Conservation (phyloP, 495 filamentous ascomycete genomes). For the Lepidopterella palustris region DNA sequence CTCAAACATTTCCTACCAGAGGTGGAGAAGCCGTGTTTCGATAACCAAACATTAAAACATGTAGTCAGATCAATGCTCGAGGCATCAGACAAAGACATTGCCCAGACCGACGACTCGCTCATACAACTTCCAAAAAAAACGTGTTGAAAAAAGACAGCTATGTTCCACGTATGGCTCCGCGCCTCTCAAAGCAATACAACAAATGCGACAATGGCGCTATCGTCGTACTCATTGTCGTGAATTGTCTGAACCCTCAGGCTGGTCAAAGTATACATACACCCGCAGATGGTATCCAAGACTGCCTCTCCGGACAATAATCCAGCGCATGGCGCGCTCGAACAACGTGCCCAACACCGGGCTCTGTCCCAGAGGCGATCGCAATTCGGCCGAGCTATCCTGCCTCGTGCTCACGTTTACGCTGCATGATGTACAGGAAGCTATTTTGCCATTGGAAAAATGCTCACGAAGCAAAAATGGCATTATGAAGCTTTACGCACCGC, state of each 20-base stretch:
- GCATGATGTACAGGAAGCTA: slow-evolving; percentile 48
- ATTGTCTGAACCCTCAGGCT: slow-evolving; percentile 58
- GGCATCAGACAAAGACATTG: slow-evolving; percentile 47
- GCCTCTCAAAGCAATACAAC: slow-evolving; percentile 61
- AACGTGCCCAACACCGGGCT: slow-evolving; percentile 74
- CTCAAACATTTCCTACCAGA: slow-evolving; percentile 49
- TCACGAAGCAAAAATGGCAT: slow-evolving; percentile 51
- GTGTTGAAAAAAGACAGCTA: slow-evolving; percentile 51
- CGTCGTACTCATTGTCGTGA: slow-evolving; percentile 65
- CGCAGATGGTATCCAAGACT: slow-evolving; percentile 73
- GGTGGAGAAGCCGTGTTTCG: slow-evolving; percentile 41
- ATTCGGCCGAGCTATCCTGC: slow-evolving; percentile 57
- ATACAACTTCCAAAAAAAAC: slow-evolving; percentile 40
- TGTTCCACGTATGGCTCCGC: slow-evolving; percentile 55
- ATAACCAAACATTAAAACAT: slow-evolving; percentile 54
- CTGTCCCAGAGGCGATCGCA: slow-evolving; percentile 57
- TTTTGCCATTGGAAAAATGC: slow-evolving; percentile 44
- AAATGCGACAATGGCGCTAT: slow-evolving; percentile 55
- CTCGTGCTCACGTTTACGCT: slow-evolving; percentile 55
- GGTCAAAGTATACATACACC: slow-evolving; percentile 70
- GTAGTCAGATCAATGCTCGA: slow-evolving; percentile 53
- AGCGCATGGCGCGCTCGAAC: slow-evolving; percentile 79
- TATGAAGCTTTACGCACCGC: slow-evolving; percentile 58
- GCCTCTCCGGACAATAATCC: slow-evolving; percentile 71
- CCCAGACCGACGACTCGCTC: slow-evolving; percentile 46